phyloP scores from a whole-genome alignment of 2,329 filamentous ascomycete species.

The Trichophyton simii region DNA sequence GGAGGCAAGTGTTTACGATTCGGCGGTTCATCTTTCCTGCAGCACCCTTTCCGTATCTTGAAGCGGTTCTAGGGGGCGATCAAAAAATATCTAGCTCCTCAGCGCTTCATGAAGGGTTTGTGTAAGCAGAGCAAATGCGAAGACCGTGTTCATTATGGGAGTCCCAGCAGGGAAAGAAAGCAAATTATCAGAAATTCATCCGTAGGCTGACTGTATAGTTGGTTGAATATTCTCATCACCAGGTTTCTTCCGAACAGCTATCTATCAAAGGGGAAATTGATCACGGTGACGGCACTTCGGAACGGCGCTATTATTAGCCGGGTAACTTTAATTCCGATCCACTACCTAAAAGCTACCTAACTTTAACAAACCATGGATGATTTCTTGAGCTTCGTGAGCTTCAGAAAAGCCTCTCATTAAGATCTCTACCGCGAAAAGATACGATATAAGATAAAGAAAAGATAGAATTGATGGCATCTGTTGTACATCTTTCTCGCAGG shows the following conservation, averaged over 20 bases:
- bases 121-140: not conserved
- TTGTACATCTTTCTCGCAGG: not conserved
- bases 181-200: not conserved
- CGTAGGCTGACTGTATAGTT: not conserved
- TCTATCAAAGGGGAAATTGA: conserved; percentile 1
- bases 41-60: not conserved
- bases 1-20: conserved; percentile 22
- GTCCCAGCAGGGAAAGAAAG: not conserved
- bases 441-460: not conserved
- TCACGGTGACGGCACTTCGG: conserved; percentile 1
- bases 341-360: too few relatives aligned
- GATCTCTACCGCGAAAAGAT: not conserved
- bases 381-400: not conserved
- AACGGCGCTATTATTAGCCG: conserved; percentile 9
- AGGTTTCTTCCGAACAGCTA: too few relatives aligned
- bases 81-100: not conserved
- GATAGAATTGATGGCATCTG: not conserved
- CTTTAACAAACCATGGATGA: too few relatives aligned
- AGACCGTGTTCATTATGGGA: not conserved
- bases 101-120: not conserved
- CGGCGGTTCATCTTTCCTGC: conserved; percentile 31
- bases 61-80: not conserved
- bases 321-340: not conserved
- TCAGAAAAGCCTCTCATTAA: too few relatives aligned
- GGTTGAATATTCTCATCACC: too few relatives aligned